Percentiles rank a stretch among this genome's conserved stretches.
Evolutionary conservation across 2,329 filamentous ascomycete genomes (phyloP).

Genomic region (Cadophora malorum): DNA sequence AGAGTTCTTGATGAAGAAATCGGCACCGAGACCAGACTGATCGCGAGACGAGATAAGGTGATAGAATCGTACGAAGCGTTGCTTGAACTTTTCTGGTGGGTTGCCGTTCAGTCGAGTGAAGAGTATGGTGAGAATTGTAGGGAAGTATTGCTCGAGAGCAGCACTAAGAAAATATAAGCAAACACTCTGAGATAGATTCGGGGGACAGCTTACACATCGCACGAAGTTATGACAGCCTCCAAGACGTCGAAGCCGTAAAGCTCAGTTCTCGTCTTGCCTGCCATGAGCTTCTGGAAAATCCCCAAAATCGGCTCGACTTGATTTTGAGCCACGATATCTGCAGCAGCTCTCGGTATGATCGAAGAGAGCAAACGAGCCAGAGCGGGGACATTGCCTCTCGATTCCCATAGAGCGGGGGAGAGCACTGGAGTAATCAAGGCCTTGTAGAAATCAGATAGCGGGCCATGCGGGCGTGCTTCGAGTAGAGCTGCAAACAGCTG

Average conservation of each 20-base stretch:
- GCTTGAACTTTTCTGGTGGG: constrained; percentile 78
- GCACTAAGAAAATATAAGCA: constrained; percentile 52
- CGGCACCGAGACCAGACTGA: constrained; percentile 81
- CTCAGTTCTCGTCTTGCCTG: constrained; percentile 68
- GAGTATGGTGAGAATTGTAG: constrained; percentile 77
- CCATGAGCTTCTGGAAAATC: constrained; percentile 91
- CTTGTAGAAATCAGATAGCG: constrained; percentile 82
- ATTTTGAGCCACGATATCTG: constrained; percentile 76
- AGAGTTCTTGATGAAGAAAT: constrained; percentile 88
- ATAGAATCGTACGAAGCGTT: constrained; percentile 92
- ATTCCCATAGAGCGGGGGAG: constrained; percentile 86
- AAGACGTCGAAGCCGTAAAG: constrained; percentile 87
- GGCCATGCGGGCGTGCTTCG: constrained; percentile 81
- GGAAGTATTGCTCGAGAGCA: constrained; percentile 62
- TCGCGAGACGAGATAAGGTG: constrained; percentile 82
- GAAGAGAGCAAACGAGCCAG: constrained; percentile 84
- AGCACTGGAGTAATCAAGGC: constrained; percentile 80
- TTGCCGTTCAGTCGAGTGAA: constrained; percentile 71
- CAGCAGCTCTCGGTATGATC: constrained; percentile 78
- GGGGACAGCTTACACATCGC: constrained; percentile 65
- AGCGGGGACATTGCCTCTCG: constrained; percentile 89
- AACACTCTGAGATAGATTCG: not conserved
- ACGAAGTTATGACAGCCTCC: constrained; percentile 76
- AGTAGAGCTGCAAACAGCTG: constrained; percentile 91
- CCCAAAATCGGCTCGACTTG: constrained; percentile 89